Evolutionary conservation across 495 filamentous ascomycete species (phyloP).

Genomic region (Rostrohypoxylon terebratum): DNA sequence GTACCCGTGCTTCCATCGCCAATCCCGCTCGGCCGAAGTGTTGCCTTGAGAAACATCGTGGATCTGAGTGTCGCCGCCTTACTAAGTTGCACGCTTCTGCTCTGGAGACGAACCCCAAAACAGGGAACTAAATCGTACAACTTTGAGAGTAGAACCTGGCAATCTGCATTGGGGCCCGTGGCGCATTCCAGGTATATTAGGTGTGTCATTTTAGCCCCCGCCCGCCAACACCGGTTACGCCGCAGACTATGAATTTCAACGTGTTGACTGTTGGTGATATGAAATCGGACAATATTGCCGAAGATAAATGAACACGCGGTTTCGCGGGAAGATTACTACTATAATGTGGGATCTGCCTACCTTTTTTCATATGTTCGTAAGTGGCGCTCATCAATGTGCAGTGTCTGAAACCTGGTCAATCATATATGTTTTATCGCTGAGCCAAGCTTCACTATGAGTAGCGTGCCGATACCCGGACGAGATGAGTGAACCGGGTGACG

Average conservation of each 20-base stretch:
- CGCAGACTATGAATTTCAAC: constrained; percentile 24
- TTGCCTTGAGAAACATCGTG: constrained; percentile 62
- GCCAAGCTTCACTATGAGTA: not conserved
- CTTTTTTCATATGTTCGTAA: not conserved
- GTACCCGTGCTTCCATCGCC: constrained; percentile 59
- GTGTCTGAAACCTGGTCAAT: not conserved
- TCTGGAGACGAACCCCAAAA: constrained; percentile 50
- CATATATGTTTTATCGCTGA: not conserved
- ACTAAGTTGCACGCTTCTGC: constrained; percentile 54
- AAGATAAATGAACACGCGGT: no score
- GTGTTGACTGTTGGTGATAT: constrained; percentile 2
- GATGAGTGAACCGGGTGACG: constrained; percentile 15
- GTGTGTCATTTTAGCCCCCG: constrained; percentile 38
- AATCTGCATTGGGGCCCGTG: constrained; percentile 54
- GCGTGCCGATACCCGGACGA: constrained; percentile 33
- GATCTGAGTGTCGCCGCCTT: constrained; percentile 58
- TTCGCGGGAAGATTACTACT: no score
- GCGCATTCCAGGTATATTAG: constrained; percentile 54
- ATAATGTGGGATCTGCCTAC: no score
- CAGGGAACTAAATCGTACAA: constrained; percentile 2
- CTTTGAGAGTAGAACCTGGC: constrained; percentile 42
- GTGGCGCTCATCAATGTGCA: not conserved
- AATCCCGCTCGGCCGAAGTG: constrained; percentile 62
- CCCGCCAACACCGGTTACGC: not conserved
- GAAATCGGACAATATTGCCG: no score